These are phyloP conservation scores for Funneliformis geosporum DNA, from an alignment of 192 early-diverging fungal species.

Conservation along the genomic window DNA sequence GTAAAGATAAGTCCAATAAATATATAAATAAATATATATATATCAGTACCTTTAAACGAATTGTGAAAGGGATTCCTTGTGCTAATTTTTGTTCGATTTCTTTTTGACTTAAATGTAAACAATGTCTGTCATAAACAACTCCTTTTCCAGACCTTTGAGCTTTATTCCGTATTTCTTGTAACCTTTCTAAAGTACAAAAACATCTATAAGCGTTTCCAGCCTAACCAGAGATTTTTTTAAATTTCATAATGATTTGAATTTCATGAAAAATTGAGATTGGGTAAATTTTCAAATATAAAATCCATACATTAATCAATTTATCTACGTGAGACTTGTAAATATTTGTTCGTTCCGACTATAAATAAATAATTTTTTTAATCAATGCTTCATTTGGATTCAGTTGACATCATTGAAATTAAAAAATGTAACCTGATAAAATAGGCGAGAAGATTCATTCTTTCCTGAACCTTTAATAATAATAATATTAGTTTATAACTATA, in stretches of 20 bases:
- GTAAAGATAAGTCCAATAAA: too few species aligned
- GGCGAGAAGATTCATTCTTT: constrained; percentile 52
- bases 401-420: not conserved
- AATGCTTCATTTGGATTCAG: not conserved
- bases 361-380: not conserved
- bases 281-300: not conserved
- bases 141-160: constrained; percentile 56
- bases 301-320: constrained; percentile 58
- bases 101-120: constrained; percentile 63
- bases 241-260: not conserved
- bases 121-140: constrained; percentile 80
- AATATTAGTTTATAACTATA: not conserved
- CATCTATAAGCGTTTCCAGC: constrained; percentile 83
- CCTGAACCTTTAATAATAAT: constrained; percentile 53
- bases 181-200: constrained; percentile 77
- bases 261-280: not conserved
- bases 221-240: constrained; percentile 26
- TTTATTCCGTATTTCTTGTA: constrained; percentile 57
- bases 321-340: constrained; percentile 72
- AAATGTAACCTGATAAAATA: constrained; percentile 66
- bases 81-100: constrained; percentile 67
- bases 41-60: constrained; percentile 77
- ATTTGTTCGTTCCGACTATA: constrained; percentile 70
- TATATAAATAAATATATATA: too few species aligned
- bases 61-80: constrained; percentile 58